A percentile compares a stretch with the other conserved stretches of the same genome.
Conservation (phyloP, 179 eudicot genomes). For the Sideroxylon spinosum region DNA sequence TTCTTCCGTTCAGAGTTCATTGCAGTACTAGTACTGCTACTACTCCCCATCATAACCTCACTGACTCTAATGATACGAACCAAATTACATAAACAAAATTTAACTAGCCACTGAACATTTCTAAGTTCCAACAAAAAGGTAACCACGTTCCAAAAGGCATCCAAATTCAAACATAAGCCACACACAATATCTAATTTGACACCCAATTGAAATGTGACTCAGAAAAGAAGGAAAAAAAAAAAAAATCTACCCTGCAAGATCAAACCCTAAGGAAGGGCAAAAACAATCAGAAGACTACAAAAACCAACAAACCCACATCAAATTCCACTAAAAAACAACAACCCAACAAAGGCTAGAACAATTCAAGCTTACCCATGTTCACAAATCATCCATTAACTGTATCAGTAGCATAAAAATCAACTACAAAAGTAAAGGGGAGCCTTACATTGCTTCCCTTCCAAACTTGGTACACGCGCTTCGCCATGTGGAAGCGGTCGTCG, state of each 20-base stretch:
- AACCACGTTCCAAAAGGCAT: background rate
- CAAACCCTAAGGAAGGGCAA: background rate
- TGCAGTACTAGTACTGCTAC: background rate
- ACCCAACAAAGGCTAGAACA: background rate
- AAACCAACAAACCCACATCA: conserved; percentile 4
- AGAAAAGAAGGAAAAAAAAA: background rate
- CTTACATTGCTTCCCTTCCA: conserved; percentile 29
- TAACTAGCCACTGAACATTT: background rate
- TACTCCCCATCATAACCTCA: background rate
- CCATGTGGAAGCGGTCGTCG: conserved; percentile 11
- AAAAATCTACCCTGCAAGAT: background rate
- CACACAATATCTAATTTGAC: background rate
- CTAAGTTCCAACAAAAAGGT: background rate
- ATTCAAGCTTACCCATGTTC: background rate
- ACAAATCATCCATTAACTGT: background rate
- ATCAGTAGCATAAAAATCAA: background rate
- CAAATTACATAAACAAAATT: background rate
- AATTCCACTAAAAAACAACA: background rate
- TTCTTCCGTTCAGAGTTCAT: background rate
- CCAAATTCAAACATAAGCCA: background rate
- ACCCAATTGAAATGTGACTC: background rate
- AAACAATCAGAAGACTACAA: background rate
- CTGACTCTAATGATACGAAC: background rate
- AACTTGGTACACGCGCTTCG: conserved; percentile 18
- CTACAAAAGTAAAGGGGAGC: background rate